Evolutionary conservation across 208 protist species (phyloP), one percentile per base, ranked within the genome.

Genomic region (Phytomonas sp.): DNA sequence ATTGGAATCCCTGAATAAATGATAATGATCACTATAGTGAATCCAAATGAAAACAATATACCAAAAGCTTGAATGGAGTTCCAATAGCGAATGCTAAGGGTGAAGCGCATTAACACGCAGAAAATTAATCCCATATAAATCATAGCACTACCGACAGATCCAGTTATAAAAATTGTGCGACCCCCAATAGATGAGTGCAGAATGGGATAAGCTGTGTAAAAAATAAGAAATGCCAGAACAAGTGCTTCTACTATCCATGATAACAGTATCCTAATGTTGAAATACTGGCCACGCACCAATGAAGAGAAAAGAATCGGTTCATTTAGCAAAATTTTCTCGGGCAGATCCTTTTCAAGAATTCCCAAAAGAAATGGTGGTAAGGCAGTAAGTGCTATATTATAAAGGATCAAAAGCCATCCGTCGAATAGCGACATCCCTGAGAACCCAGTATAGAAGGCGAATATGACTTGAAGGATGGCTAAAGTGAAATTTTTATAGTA

Each of bases 401-500:
- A 97, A 70, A 95, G 88, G 11, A 82, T 84, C 14, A 96, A 73
- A 60, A 97, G 63, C 91, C 91, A 97, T 7, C 89, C 86, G 70
- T 97, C 84, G 73, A 94, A 97, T 16, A 94, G 69, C 3, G 91
- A 93, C 68, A 88, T 82, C 30, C 91, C 95, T 2, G 95, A 98
- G 76, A 90, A 99, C 29, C 88, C 93, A 45, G 69, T 77, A 76
- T 88, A 96, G 69, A 91, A 92, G 64, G 75, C 40, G 74, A 97
- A 99, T 68, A 91, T 94, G 72, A 99, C 84, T 73, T 97, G 88
- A 11, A 85, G 76, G 23, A 97, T 69, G 30, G 93, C 78, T 37
- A 99, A 74, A 11, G 88, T 80, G 26, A 98, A 78, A 72, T 99
- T 99, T 86, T 99, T 99, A 84, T 99, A 99, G 77, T 99, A 99